Conservation (phyloP, 129 eudicot genomes). For the Flaveria brownii region DNA sequence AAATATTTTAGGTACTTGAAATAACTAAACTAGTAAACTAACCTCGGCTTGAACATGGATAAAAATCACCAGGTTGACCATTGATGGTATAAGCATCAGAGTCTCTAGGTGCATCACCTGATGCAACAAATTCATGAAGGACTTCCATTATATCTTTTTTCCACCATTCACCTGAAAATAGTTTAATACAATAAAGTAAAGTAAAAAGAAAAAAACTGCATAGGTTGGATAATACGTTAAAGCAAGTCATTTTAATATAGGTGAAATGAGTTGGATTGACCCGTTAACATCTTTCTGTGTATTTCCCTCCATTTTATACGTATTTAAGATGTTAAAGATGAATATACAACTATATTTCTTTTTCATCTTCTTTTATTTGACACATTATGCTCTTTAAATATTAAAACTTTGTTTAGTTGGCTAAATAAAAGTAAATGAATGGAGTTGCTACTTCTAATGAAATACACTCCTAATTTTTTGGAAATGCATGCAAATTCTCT, state of each 20-base stretch:
- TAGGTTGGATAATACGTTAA: background rate
- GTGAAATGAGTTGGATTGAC: background rate
- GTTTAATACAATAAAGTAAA: background rate
- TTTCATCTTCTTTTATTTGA: too few species aligned
- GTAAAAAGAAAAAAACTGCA: too few species aligned
- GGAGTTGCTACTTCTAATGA: too few species aligned
- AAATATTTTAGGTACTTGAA: too few species aligned
- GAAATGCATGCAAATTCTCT: background rate
- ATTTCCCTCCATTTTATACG: too few species aligned
- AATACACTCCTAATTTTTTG: too few species aligned
- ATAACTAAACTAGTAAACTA: conserved; percentile 19
- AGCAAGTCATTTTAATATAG: background rate
- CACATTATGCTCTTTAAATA: too few species aligned
- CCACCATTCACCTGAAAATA: conserved; percentile 71
- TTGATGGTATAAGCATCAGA: conserved; percentile 73
- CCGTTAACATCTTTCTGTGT: background rate
- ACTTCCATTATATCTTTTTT: conserved; percentile 48
- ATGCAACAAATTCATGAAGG: conserved; percentile 32
- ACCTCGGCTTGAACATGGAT: conserved; percentile 59
- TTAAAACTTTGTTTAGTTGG: too few species aligned
- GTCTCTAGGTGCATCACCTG: conserved; percentile 55
- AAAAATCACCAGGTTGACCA: conserved; percentile 75
- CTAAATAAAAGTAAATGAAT: too few species aligned
- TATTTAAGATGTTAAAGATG: too few species aligned
- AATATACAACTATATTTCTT: too few species aligned